A percentile compares a stretch with the other conserved stretches of the same genome.
phyloP scores from a whole-genome alignment of 106 monocot species.

The Dioscorea dumetorum region DNA sequence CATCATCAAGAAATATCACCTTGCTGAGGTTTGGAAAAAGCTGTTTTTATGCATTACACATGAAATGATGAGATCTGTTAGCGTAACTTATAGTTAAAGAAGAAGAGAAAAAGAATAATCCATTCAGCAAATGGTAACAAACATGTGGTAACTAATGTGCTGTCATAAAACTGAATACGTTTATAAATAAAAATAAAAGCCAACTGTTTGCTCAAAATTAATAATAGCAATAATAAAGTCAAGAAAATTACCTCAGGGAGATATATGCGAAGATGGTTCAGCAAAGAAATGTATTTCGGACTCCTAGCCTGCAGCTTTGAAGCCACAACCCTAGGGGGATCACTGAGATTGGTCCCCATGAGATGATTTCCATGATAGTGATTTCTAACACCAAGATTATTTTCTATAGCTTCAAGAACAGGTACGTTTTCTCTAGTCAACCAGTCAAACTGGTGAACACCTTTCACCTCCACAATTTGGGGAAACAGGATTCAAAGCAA shows the following conservation, averaged over 20 bases:
- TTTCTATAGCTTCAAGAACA: conserved; percentile 80
- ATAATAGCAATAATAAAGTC: no score
- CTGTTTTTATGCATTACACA: conserved; percentile 35
- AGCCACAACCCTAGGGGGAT: conserved; percentile 65
- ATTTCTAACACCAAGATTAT: conserved; percentile 53
- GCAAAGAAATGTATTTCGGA: conserved; percentile 80
- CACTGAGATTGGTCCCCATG: conserved; percentile 28
- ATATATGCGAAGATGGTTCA: conserved; percentile 89
- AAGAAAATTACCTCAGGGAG: conserved; percentile 74
- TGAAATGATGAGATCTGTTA: no score
- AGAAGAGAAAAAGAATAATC: no score
- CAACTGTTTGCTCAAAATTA: no score
- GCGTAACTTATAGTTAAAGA: no score
- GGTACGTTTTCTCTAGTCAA: conserved; percentile 79
- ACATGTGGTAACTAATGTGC: no score
- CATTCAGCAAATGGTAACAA: no score
- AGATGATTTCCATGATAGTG: conserved; percentile 74
- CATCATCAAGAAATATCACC: conserved; percentile 95
- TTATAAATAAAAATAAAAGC: no score
- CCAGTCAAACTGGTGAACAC: conserved; percentile 89
- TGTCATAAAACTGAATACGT: no score
- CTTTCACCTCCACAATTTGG: conserved; percentile 89
- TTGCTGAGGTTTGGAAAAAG: conserved; percentile 82
- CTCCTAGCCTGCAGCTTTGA: conserved; percentile 77
- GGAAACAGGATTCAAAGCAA: conserved; percentile 65